Conservation (phyloP, 768 basidiomycete species). For the Boletus rex-veris region DNA sequence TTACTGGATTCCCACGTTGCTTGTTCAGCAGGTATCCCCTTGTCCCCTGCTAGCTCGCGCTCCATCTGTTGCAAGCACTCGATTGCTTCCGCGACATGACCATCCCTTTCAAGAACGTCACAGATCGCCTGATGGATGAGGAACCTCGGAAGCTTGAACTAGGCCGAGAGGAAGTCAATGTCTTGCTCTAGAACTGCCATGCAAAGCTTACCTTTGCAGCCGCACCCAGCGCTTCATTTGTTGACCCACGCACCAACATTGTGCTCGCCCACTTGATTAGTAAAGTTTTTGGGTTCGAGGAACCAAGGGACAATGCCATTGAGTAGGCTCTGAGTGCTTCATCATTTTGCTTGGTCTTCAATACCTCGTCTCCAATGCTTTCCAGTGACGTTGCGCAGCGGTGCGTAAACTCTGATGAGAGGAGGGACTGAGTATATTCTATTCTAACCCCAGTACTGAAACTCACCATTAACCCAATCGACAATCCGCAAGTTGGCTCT, state of each 20-base stretch:
- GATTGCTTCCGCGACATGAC: not conserved
- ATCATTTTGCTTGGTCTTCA: not conserved
- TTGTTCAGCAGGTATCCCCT: not conserved
- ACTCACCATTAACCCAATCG: constrained; percentile 4
- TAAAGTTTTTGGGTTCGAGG: not conserved
- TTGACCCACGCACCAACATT: not conserved
- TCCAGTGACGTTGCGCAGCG: not conserved
- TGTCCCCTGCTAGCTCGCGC: not conserved
- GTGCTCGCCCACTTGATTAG: constrained; percentile 6
- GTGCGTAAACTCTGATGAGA: not conserved
- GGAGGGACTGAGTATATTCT: not conserved
- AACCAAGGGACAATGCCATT: not conserved
- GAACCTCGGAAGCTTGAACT: constrained; percentile 2
- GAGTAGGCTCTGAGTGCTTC: not conserved
- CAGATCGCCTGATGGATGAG: not conserved
- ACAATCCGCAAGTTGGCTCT: not conserved
- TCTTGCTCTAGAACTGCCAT: not conserved
- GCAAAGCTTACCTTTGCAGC: not conserved
- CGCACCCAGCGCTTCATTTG: not conserved
- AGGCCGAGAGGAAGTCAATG: not conserved
- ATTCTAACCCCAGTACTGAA: not conserved
- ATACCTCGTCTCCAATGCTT: not conserved
- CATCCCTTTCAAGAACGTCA: not conserved
- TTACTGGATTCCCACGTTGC: not conserved
- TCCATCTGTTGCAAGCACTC: not conserved